These are phyloP conservation scores for Stenogyne calaminthoides DNA, from an alignment of 305 asterid genomes.

Conservation along the genomic window DNA sequence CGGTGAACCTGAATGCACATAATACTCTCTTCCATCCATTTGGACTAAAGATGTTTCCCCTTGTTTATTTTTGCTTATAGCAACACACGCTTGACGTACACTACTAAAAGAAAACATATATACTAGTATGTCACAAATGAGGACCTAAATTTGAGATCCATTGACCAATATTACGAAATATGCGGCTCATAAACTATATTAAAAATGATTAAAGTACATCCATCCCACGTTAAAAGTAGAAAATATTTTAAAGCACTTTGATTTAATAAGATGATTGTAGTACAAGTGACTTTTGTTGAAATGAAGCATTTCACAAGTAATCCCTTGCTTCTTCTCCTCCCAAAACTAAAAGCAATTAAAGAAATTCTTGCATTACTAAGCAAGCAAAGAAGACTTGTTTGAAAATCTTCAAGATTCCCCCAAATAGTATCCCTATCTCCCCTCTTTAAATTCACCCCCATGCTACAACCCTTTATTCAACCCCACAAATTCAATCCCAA, in stretches of 20 bases:
- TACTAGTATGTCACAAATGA: background rate
- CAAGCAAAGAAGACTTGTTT: conserved; percentile 42
- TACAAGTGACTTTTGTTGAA: background rate
- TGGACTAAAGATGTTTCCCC: background rate
- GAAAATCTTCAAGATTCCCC: conserved; percentile 11
- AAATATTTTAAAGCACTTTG: background rate
- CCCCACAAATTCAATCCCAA: conserved; percentile 3
- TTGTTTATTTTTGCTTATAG: background rate
- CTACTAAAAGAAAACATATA: no score
- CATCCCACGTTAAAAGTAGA: background rate
- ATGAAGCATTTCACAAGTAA: conserved; percentile 46
- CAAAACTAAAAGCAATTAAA: conserved; percentile 14
- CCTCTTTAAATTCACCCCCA: conserved; percentile 32
- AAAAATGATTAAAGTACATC: background rate
- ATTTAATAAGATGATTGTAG: background rate
- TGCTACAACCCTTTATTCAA: background rate
- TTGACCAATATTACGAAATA: no score
- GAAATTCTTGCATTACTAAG: conserved; percentile 50
- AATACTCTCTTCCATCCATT: no score
- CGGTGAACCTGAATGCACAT: no score
- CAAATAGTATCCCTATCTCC: conserved; percentile 3
- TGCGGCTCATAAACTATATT: no score
- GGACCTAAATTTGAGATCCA: background rate
- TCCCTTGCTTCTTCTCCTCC: conserved; percentile 41
- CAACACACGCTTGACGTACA: no score